Conservation (phyloP, 768 basidiomycete species). For the Russula sp. region DNA sequence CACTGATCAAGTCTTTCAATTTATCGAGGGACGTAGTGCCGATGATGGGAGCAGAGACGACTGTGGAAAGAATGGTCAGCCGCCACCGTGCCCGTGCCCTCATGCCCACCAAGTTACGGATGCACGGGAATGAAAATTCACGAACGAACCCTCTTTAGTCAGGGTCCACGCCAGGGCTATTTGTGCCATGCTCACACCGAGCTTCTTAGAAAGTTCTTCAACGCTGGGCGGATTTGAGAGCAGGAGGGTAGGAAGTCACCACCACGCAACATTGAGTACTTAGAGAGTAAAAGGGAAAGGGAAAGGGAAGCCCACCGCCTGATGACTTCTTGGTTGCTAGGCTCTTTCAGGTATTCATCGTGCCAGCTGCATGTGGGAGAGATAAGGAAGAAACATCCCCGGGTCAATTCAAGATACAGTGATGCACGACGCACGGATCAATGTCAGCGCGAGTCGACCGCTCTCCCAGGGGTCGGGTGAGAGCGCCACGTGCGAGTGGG, state of each 20-base stretch:
- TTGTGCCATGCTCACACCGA: constrained; percentile 33
- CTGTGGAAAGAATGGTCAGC: neutral
- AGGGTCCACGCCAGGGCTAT: constrained; percentile 33
- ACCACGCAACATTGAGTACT: neutral
- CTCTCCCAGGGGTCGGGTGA: constrained; percentile 25
- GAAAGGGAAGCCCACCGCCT: constrained; percentile 7
- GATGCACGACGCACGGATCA: constrained; percentile 24
- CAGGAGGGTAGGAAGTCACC: neutral
- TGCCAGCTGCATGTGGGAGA: constrained; percentile 1
- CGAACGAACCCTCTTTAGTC: constrained; percentile 26
- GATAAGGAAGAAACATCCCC: neutral
- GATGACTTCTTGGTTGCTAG: constrained; percentile 10
- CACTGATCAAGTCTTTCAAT: constrained; percentile 29
- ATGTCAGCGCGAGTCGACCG: constrained; percentile 22
- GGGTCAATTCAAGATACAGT: neutral
- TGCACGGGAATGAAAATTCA: neutral
- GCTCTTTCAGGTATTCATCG: constrained; percentile 5
- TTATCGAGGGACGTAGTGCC: constrained; percentile 31
- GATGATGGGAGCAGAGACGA: constrained; percentile 32
- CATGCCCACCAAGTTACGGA: too few relatives aligned
- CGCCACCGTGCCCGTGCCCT: neutral
- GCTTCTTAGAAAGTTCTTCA: constrained; percentile 33
- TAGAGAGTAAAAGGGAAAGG: too few relatives aligned
- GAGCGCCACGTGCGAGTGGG: constrained; percentile 28
- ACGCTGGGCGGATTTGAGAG: constrained; percentile 17